Evolutionary conservation across 1,139 yeast genomes (phyloP), one percentile per base, ranked within the genome.

Genomic region (Scheffersomyces cryptocercus): DNA sequence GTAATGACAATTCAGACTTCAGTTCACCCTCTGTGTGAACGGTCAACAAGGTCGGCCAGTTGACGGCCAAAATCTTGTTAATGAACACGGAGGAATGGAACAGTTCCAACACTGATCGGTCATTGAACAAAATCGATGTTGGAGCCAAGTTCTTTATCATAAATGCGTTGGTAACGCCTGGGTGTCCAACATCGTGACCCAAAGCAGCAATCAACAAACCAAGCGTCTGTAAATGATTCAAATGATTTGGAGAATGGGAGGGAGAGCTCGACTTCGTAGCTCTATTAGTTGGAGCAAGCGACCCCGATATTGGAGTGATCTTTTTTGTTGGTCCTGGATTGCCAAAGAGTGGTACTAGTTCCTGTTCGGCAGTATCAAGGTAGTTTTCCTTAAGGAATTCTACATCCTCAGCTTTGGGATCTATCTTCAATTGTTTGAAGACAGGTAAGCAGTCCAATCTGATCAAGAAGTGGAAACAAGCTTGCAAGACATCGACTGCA

Each of bases 111-210:
- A 88, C 87, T 9, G 93, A 84, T 45, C 81, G 68, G 51, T 82
- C 84, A 46, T 82, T 73, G 65, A 82, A 89, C 13, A 80, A 59
- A 42, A 65, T 63, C 2, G 95, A 81, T 24, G 88, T 71, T 7
- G 91, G 90, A 0, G 95, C 78, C n/a, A 76, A 65, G 53, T 81
- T 64, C 46, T 78, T 71, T 29, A 77, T 73, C 65, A 91, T 68
- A 51, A 89, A 84, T 36, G 82, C 81, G 63, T 90, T 89, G 10
- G 96, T 89, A 14, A 90, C 84, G 1, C 98, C 99, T 0, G 99
- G 98, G 63, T 93, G 99, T 15, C 97, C 96, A 29, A 88, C 84
- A 64, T 93, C 99, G 65, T 93, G 99, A 38, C 99, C 98, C 39
- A 91, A 69, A 1, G 97, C 96, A 1, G 97, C 88, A 20, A 90